Conservation (phyloP, 345 rosid species). For the Gossypium rotundifolium region DNA sequence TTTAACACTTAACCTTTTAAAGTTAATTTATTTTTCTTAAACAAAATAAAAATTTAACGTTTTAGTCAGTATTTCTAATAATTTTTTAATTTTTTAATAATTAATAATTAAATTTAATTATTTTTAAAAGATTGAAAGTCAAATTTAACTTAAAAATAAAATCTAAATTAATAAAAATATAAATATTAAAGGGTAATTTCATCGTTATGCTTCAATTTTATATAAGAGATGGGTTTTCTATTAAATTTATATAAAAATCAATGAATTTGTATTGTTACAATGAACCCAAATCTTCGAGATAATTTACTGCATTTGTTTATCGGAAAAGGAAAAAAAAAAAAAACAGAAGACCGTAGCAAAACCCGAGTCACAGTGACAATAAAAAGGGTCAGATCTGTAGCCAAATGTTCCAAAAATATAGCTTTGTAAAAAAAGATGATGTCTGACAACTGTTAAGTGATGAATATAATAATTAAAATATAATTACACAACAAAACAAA, state of each 20-base stretch:
- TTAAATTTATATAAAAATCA: background rate
- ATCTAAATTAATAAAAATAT: no score
- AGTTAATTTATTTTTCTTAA: no score
- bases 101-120: fast-evolving
- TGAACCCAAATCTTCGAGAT: background rate
- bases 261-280: background rate
- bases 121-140: fast-evolving
- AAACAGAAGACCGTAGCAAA: no score
- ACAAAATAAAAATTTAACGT: no score
- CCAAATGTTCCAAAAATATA: background rate
- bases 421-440: background rate
- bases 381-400: background rate
- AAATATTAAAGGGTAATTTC: no score
- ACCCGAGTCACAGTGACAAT: no score
- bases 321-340: background rate
- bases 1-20: no score
- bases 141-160: no score
- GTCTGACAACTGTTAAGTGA: background rate
- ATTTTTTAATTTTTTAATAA: no score
- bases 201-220: no score
- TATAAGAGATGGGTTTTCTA: background rate
- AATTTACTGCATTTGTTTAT: background rate
- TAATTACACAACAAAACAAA: background rate
- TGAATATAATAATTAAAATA: background rate
- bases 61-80: no score